Base-by-base conservation (phyloP, 177 flowering plant genomes). In the Vitis hybrid region DNA sequence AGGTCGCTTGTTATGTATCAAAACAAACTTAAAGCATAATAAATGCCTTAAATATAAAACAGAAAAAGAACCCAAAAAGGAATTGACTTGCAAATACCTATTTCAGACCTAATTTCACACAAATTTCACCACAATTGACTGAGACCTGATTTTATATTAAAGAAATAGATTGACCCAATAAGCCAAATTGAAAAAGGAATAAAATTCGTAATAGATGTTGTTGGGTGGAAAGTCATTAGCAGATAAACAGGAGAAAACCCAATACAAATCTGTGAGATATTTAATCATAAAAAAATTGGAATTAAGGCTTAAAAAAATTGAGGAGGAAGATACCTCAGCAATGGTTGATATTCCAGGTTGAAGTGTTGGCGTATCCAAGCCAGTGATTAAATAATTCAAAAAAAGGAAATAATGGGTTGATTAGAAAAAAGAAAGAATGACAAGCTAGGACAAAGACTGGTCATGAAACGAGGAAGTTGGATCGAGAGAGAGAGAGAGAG, bases 381-480 rank as follows among this genome's bases (percentile, higher is more conserved):
- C 29, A 21, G 18, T 55, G 18, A 5, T 14, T 7, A 14, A 14
- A 55, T 15, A 12, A 55, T 29, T 29, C 15, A 55, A 14, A 55
- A 12, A 55, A 55, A 12, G 7, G 12, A 55, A 56, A 18, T 18
- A 57, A 60, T 11, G 7, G 26, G 29, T 5, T 2, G 29, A 29
- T 29, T 26, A 29, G 50, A 9, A 45, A 14, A 33, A 5, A 15
- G 19, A 56, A 53, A 31, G 12, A 63, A 12, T 52, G 18, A 69
- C 5, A 60, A 48, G 16, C 13, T 12, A 60, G 56, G 51, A n/a
- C 16, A 63, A 57, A 39, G 22, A 29, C 29, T 60, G n/a, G 45
- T 60, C 48, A 13, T 13, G 29, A 11, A 29, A 60, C 60, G 63
- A 12, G 63, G 48, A 60, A 60, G n/a, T 60, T 60, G 63, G 63